Conservation (phyloP, 495 filamentous ascomycete genomes). For the Xylaria telfairii region DNA sequence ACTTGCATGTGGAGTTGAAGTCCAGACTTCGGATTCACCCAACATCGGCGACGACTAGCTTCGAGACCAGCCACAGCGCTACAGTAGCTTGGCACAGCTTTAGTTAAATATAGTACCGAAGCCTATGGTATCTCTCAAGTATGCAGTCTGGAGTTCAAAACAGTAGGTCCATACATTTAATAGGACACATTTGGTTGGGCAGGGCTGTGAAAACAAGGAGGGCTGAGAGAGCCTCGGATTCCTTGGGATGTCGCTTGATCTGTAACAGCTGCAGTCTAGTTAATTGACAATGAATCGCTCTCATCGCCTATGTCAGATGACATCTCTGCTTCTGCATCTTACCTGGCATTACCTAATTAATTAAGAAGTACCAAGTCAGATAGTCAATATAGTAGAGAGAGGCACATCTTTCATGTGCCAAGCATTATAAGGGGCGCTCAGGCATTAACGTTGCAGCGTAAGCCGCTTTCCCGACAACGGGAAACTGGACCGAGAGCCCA, state of each 20-base stretch:
- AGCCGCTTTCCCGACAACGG: conserved; percentile 26
- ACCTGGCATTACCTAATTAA: conserved; percentile 9
- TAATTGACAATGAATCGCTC: not conserved
- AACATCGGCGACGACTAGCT: not conserved
- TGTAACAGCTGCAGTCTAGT: not conserved
- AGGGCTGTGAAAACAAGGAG: not conserved
- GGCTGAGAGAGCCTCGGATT: conserved; percentile 15
- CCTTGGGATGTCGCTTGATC: not conserved
- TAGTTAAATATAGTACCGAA: not conserved
- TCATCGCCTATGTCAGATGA: not conserved
- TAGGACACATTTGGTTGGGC: not conserved
- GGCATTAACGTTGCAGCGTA: conserved; percentile 17
- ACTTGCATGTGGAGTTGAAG: not conserved
- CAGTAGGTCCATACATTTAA: not conserved
- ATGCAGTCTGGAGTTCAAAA: not conserved
- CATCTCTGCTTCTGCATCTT: not conserved
- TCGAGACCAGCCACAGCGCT: not conserved
- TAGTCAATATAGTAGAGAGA: not conserved
- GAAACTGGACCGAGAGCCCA: conserved; percentile 24
- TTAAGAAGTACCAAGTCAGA: not conserved
- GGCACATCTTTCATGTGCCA: not conserved
- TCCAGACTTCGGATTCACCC: not conserved
- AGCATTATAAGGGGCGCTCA: conserved; percentile 17
- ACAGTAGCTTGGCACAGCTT: not conserved
- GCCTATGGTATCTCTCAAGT: not conserved